These are phyloP conservation scores for Penicillium verhagenii DNA, from an alignment of 495 filamentous ascomycete species.

Conservation along the genomic window DNA sequence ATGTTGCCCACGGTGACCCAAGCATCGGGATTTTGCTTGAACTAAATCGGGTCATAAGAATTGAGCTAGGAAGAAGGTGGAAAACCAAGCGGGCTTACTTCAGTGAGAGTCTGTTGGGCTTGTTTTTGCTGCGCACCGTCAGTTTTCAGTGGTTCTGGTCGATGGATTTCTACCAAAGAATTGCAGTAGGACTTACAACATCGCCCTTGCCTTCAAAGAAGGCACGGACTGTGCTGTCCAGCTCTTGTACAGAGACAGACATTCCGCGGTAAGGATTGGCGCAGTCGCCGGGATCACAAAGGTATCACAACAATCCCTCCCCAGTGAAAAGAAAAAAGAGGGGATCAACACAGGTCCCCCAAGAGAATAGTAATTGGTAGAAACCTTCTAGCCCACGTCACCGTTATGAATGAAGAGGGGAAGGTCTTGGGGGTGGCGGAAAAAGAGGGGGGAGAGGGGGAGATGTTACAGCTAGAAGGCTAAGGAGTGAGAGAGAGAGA, in stretches of 20 bases:
- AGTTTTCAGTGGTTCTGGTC: neutral
- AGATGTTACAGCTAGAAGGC: constrained; percentile 3
- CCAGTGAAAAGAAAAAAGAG: neutral
- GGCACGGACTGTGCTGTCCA: constrained; percentile 91
- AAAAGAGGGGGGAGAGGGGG: constrained; percentile 13
- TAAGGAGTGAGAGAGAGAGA: neutral
- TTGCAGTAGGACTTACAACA: constrained; percentile 55
- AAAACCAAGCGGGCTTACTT: constrained; percentile 56
- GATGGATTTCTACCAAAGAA: neutral
- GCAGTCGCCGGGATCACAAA: constrained; percentile 29
- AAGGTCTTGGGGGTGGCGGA: constrained; percentile 3
- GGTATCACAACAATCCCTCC: constrained; percentile 17
- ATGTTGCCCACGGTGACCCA: constrained; percentile 98
- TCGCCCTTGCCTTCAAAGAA: constrained; percentile 97
- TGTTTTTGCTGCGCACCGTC: constrained; percentile 78
- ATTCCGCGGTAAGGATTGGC: constrained; percentile 46
- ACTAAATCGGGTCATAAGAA: constrained; percentile 50
- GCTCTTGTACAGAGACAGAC: constrained; percentile 79
- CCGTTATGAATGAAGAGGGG: constrained; percentile 1
- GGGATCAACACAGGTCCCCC: neutral
- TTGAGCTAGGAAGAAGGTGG: neutral
- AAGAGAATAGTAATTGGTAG: constrained; percentile 13
- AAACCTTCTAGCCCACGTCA: neutral
- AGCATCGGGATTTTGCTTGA: constrained; percentile 97
- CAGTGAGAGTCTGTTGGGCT: constrained; percentile 90